Percentiles rank a stretch among this genome's conserved stretches.
Evolutionary conservation across 2,329 filamentous ascomycete genomes (phyloP).

Genomic region (Didymella pomorum): DNA sequence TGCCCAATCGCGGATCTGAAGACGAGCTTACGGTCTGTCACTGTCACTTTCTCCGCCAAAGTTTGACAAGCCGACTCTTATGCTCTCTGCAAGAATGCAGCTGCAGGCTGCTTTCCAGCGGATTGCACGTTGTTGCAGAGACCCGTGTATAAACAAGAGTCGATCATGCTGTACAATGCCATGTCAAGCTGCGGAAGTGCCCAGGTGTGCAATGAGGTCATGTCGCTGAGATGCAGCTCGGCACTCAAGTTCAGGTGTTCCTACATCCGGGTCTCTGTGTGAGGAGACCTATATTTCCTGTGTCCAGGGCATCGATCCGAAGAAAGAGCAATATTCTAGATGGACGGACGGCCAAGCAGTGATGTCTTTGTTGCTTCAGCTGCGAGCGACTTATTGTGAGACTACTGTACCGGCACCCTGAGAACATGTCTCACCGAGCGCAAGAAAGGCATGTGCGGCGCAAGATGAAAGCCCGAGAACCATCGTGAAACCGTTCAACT

Average conservation of each 20-base stretch:
- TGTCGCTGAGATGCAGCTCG: not conserved
- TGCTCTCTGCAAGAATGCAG: no score
- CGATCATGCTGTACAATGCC: not conserved
- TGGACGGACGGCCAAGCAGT: not conserved
- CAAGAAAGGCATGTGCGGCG: constrained; percentile 1
- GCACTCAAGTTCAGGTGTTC: not conserved
- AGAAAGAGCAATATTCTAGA: not conserved
- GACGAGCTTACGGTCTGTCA: no score
- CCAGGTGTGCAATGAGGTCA: not conserved
- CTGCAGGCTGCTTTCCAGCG: not conserved
- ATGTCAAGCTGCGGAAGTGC: not conserved
- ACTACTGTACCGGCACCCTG: not conserved
- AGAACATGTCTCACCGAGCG: constrained; percentile 3
- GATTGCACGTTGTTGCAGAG: not conserved
- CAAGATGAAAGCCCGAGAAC: constrained; percentile 8
- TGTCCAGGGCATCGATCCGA: not conserved
- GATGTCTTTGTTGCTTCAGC: not conserved
- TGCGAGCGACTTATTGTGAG: not conserved
- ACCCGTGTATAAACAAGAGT: not conserved
- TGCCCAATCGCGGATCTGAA: not conserved
- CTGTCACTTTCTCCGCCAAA: no score
- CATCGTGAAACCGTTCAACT: not conserved
- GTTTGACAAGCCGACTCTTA: not conserved
- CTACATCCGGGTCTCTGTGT: not conserved
- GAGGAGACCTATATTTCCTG: not conserved